Percentiles rank a stretch among this genome's conserved stretches.
Conservation (phyloP, 805 yeast species). For the Yarrowia divulgata region DNA sequence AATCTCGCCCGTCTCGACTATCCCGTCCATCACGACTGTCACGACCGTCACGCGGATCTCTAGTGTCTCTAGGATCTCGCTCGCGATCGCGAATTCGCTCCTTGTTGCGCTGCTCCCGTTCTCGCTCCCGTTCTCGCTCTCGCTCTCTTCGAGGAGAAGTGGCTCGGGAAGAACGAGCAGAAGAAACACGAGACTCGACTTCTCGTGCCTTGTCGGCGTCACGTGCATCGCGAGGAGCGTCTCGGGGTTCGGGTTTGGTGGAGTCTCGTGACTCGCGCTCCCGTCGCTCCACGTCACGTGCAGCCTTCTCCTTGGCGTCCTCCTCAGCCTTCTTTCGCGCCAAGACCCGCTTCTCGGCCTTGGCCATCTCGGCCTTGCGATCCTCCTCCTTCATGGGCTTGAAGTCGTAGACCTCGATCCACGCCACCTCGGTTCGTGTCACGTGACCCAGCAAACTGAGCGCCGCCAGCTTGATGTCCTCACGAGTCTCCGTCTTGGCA, state of each 20-base stretch:
- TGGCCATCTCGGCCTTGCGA: conserved; percentile 45
- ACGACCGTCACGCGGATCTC: conserved; percentile 23
- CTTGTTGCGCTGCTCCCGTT: conserved; percentile 29
- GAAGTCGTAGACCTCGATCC: conserved; percentile 47
- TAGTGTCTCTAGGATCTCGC: neutral
- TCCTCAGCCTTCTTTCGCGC: conserved; percentile 10
- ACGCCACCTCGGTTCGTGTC: conserved; percentile 43
- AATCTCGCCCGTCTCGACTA: neutral
- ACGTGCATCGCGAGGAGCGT: neutral
- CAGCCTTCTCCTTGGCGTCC: conserved; percentile 6
- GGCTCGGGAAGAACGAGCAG: conserved; percentile 9
- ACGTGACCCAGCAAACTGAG: conserved; percentile 50
- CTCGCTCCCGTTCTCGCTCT: conserved; percentile 31
- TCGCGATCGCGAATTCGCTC: conserved; percentile 2
- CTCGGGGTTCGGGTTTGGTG: neutral
- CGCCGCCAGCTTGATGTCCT: conserved; percentile 80
- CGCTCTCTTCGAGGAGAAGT: conserved; percentile 32
- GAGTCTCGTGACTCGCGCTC: conserved; percentile 10
- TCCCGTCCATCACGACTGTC: conserved; percentile 10
- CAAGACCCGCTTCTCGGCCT: conserved; percentile 44
- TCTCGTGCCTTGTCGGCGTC: neutral
- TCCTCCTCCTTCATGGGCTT: conserved; percentile 44
- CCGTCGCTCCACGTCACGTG: neutral
- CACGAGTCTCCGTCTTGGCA: conserved; percentile 65
- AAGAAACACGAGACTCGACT: conserved; percentile 3